These are phyloP conservation scores for Pichia sorboxylosa DNA, from an alignment of 1,139 yeast species.

Conservation along the genomic window DNA sequence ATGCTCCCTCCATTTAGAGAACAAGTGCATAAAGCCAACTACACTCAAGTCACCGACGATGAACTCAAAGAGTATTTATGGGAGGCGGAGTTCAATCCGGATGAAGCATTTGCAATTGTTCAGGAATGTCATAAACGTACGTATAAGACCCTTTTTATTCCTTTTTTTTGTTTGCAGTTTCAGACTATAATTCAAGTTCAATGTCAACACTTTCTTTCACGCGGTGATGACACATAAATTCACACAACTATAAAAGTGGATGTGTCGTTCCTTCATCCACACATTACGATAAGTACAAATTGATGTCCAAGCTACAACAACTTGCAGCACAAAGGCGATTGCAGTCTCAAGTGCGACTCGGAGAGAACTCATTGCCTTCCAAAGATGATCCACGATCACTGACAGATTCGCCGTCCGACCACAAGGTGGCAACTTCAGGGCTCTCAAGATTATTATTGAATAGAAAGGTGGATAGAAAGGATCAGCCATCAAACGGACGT, in stretches of 20 bases:
- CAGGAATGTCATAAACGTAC: slow-evolving; percentile 14
- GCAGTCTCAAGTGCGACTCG: no score
- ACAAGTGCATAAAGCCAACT: neutral
- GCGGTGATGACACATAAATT: no score
- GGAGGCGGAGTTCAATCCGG: slow-evolving; percentile 9
- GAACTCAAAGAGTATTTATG: slow-evolving; percentile 11
- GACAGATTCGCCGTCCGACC: no score
- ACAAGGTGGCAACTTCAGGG: slow-evolving; percentile 1
- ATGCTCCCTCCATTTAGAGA: slow-evolving; percentile 8
- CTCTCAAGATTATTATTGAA: slow-evolving; percentile 3
- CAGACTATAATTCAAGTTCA: neutral
- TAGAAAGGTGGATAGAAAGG: neutral
- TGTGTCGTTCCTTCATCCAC: no score
- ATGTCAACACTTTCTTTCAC: neutral
- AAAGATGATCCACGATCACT: no score
- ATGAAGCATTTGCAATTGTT: slow-evolving; percentile 16
- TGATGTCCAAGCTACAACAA: slow-evolving; percentile 12
- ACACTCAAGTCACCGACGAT: slow-evolving; percentile 1
- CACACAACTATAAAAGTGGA: no score
- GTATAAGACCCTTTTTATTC: slow-evolving; percentile 28
- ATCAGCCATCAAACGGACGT: neutral
- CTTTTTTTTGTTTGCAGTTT: no score
- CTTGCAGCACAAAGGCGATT: slow-evolving; percentile 8
- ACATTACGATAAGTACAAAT: no score
- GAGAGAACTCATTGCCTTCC: no score